These are phyloP conservation scores for Taiozyma sp. DNA, from an alignment of 1,139 yeast species.

Conservation along the genomic window DNA sequence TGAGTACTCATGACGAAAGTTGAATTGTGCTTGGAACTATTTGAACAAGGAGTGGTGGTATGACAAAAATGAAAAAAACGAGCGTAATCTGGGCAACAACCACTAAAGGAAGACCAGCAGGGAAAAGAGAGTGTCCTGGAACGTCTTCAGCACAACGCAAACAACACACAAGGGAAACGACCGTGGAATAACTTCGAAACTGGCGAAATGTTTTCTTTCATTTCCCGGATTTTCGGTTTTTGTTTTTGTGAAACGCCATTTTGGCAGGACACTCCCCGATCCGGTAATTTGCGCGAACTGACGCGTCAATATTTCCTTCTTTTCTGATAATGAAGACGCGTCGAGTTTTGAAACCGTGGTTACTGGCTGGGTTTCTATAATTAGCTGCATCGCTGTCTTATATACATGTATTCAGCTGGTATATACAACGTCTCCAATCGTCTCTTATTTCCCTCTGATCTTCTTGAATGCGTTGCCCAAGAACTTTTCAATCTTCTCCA, in stretches of 20 bases:
- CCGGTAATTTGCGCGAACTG: not conserved
- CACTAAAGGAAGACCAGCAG: not conserved
- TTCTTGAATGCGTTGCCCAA: conserved; percentile 60
- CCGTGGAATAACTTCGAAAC: too few species aligned
- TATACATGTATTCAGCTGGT: not conserved
- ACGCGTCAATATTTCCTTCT: not conserved
- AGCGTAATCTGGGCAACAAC: not conserved
- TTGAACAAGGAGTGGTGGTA: not conserved
- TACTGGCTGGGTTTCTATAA: too few species aligned
- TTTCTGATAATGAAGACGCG: not conserved
- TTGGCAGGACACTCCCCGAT: not conserved
- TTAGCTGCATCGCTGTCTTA: not conserved
- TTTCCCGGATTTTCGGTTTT: not conserved
- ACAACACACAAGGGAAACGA: not conserved
- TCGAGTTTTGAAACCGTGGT: not conserved
- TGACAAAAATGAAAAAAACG: not conserved
- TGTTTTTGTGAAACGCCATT: not conserved
- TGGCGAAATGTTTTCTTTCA: too few species aligned
- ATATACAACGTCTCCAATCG: not conserved
- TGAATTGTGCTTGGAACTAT: not conserved
- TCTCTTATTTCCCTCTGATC: conserved; percentile 27
- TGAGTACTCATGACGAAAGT: not conserved
- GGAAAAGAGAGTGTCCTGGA: not conserved
- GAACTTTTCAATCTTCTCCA: conserved; percentile 58
- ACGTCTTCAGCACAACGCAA: not conserved